These are phyloP conservation scores for Boletellus emodensis DNA, from an alignment of 768 basidiomycete species.

Conservation along the genomic window DNA sequence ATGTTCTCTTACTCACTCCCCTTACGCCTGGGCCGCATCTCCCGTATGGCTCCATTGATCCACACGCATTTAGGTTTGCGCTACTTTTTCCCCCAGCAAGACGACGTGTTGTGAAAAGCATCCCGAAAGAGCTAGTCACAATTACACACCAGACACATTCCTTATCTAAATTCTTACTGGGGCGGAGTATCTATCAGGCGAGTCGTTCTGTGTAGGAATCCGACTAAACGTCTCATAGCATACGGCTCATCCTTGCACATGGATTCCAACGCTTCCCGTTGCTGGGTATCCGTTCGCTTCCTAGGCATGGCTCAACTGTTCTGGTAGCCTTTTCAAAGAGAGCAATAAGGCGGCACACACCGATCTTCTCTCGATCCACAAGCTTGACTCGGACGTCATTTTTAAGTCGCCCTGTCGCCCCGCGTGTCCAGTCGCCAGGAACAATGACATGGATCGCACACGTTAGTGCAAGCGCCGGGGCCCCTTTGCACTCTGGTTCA, in stretches of 20 bases:
- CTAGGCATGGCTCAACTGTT: neutral
- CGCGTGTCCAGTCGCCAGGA: constrained; percentile 53
- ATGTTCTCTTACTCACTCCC: constrained; percentile 29
- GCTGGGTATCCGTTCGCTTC: too few relatives aligned
- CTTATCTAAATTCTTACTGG: constrained; percentile 47
- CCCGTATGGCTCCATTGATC: constrained; percentile 2
- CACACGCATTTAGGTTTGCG: constrained; percentile 45
- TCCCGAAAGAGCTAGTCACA: constrained; percentile 68
- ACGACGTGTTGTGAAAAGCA: constrained; percentile 38
- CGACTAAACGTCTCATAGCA: constrained; percentile 36
- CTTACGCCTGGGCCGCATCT: neutral
- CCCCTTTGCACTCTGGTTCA: constrained; percentile 73
- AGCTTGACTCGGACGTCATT: constrained; percentile 6
- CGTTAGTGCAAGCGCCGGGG: constrained; percentile 49
- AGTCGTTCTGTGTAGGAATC: neutral
- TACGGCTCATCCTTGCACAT: constrained; percentile 64
- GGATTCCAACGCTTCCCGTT: constrained; percentile 49
- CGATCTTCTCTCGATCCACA: constrained; percentile 5
- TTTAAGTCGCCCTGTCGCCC: constrained; percentile 55
- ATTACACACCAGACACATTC: constrained; percentile 44
- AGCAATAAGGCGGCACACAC: constrained; percentile 66
- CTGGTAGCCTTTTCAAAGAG: constrained; percentile 48
- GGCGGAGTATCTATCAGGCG: constrained; percentile 68
- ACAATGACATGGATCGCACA: constrained; percentile 49
- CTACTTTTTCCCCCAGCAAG: constrained; percentile 73